These are phyloP conservation scores for Aureobasidium subglaciale DNA, from an alignment of 2,329 filamentous ascomycete species.

Conservation along the genomic window DNA sequence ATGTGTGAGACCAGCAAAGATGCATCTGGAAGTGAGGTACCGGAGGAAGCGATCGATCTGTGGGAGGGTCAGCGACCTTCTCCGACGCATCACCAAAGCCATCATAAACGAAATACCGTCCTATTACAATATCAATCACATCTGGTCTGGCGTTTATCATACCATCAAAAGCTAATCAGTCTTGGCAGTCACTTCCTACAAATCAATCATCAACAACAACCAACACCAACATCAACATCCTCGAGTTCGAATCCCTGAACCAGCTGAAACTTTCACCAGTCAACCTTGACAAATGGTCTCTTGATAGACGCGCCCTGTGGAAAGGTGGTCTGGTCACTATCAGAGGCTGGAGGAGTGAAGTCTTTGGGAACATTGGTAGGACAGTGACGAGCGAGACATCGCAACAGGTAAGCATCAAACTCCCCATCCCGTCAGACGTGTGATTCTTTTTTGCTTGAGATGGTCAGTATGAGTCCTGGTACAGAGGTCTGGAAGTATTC, in stretches of 20 bases:
- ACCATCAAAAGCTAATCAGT: neutral
- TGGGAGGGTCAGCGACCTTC: no score
- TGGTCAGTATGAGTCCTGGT: no score
- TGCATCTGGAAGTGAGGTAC: no score
- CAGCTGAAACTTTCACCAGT: neutral
- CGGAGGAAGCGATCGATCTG: no score
- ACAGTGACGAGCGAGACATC: neutral
- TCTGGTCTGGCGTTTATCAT: neutral
- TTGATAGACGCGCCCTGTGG: conserved; percentile 2
- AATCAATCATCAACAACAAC: neutral
- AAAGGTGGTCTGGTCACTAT: conserved; percentile 4
- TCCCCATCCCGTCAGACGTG: neutral
- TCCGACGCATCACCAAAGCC: no score
- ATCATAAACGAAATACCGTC: no score
- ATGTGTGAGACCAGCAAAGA: no score
- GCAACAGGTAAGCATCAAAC: neutral
- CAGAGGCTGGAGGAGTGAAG: neutral
- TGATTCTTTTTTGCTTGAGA: neutral
- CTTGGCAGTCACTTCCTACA: neutral
- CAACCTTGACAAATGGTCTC: neutral
- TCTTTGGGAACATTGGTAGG: neutral
- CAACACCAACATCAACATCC: neutral
- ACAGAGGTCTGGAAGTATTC: neutral
- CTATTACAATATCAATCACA: neutral
- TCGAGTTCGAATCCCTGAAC: neutral